Percentiles rank a stretch among this genome's conserved stretches.
phyloP scores from a whole-genome alignment of 371 early-diverging fungal species.

The Syncephalastrum contaminatum region DNA sequence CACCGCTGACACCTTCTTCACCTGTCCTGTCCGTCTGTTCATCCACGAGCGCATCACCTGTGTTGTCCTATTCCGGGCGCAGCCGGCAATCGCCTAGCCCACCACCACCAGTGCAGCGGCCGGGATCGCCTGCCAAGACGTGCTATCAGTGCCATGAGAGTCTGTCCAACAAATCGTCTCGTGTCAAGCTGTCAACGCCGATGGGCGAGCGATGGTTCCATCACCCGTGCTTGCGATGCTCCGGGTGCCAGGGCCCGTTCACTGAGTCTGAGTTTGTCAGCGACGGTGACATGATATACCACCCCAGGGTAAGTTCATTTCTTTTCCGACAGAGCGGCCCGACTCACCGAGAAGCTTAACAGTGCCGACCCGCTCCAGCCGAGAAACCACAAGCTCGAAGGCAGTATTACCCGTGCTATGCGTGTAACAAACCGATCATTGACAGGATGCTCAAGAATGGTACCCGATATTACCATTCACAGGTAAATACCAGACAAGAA shows the following conservation, averaged over 20 bases:
- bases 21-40: constrained; percentile 13
- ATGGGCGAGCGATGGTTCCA: constrained; percentile 52
- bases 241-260: constrained; percentile 63
- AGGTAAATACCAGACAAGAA: constrained; percentile 10
- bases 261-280: constrained; percentile 58
- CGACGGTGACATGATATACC: constrained; percentile 47
- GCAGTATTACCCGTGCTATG: constrained; percentile 31
- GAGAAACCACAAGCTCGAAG: constrained; percentile 2
- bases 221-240: constrained; percentile 69
- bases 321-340: not conserved
- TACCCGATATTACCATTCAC: constrained; percentile 49
- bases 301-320: constrained; percentile 33
- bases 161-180: not conserved
- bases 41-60: constrained; percentile 10
- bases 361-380: constrained; percentile 2
- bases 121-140: no score
- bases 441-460: constrained; percentile 57
- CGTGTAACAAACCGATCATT: constrained; percentile 46
- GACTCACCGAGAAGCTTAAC: not conserved
- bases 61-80: no score
- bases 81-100: no score
- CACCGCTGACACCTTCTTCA: constrained; percentile 17
- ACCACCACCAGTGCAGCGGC: no score
- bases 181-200: constrained; percentile 22
- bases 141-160: no score